These are phyloP conservation scores for Pseudevernia furfuracea DNA, from an alignment of 495 filamentous ascomycete species.

Conservation along the genomic window DNA sequence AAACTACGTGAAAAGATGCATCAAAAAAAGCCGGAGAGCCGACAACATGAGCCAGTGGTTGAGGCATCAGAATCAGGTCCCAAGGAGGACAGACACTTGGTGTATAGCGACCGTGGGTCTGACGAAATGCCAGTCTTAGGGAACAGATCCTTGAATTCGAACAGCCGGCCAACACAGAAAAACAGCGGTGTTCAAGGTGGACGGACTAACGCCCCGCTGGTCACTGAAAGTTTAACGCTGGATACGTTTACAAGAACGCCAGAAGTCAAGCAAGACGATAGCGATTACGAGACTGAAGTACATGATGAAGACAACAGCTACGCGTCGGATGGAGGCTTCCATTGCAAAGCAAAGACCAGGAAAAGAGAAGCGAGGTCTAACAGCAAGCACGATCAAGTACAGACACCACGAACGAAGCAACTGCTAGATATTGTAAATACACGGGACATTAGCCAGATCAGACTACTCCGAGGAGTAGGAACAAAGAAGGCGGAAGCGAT, in stretches of 20 bases:
- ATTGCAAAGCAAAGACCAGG: conserved; percentile 36
- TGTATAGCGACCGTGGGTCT: not conserved
- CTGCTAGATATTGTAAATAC: conserved; percentile 83
- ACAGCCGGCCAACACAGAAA: not conserved
- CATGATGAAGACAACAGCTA: conserved; percentile 9
- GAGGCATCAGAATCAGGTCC: conserved; percentile 7
- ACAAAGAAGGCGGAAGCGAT: conserved; percentile 49
- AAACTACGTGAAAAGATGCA: conserved; percentile 55
- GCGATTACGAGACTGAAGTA: conserved; percentile 5
- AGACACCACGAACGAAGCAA: conserved; percentile 61
- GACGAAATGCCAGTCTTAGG: not conserved
- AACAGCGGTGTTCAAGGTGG: not conserved
- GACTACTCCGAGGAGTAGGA: conserved; percentile 58
- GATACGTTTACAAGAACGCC: not conserved
- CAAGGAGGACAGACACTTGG: not conserved
- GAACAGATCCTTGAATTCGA: conserved; percentile 17
- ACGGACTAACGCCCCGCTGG: not conserved
- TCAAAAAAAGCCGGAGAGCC: conserved; percentile 10
- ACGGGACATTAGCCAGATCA: conserved; percentile 59
- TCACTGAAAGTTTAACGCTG: not conserved
- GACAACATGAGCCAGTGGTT: conserved; percentile 17
- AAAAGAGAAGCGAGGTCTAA: conserved; percentile 21
- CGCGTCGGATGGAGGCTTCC: conserved; percentile 34
- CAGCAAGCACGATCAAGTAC: conserved; percentile 19
- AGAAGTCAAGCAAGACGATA: conserved; percentile 28